These are phyloP conservation scores for Tothia fuscella DNA, from an alignment of 2,329 filamentous ascomycete genomes.

Conservation along the genomic window DNA sequence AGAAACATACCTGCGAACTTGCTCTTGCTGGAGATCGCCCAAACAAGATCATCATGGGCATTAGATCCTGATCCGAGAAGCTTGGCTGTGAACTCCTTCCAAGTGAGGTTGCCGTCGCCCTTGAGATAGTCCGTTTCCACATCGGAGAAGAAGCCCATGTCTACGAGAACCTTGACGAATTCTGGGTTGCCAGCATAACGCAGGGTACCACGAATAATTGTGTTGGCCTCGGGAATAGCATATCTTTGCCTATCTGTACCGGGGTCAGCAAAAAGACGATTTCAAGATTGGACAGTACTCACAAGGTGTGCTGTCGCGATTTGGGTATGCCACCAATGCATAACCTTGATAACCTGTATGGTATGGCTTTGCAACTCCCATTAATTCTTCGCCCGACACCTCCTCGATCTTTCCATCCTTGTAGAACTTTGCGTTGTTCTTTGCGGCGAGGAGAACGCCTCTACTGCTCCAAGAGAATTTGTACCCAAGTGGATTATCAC, in stretches of 20 bases:
- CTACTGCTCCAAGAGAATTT: slow-evolving; percentile 71
- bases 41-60: slow-evolving; percentile 56
- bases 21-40: slow-evolving; percentile 63
- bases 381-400: slow-evolving; percentile 52
- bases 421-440: slow-evolving; percentile 76
- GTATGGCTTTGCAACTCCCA: slow-evolving; percentile 82
- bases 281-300: neutral
- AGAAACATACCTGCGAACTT: slow-evolving; percentile 40
- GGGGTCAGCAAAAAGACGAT: neutral
- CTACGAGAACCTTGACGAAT: slow-evolving; percentile 76
- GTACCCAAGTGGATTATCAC: slow-evolving; percentile 84
- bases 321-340: slow-evolving; percentile 84
- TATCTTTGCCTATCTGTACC: slow-evolving; percentile 62
- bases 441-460: slow-evolving; percentile 75
- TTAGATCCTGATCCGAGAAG: slow-evolving; percentile 58
- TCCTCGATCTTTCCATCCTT: slow-evolving; percentile 62
- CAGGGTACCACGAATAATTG: slow-evolving; percentile 72
- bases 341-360: slow-evolving; percentile 74
- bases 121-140: slow-evolving; percentile 53
- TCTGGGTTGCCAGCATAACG: slow-evolving; percentile 84
- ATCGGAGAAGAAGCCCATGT: slow-evolving; percentile 79
- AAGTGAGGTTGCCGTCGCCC: slow-evolving; percentile 44
- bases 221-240: slow-evolving; percentile 82
- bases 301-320: slow-evolving; percentile 74
- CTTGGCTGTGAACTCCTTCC: slow-evolving; percentile 75